A percentile compares a stretch with the other conserved stretches of the same genome.
Evolutionary conservation across 495 filamentous ascomycete species (phyloP).

Genomic region (Xylaria intraflava): DNA sequence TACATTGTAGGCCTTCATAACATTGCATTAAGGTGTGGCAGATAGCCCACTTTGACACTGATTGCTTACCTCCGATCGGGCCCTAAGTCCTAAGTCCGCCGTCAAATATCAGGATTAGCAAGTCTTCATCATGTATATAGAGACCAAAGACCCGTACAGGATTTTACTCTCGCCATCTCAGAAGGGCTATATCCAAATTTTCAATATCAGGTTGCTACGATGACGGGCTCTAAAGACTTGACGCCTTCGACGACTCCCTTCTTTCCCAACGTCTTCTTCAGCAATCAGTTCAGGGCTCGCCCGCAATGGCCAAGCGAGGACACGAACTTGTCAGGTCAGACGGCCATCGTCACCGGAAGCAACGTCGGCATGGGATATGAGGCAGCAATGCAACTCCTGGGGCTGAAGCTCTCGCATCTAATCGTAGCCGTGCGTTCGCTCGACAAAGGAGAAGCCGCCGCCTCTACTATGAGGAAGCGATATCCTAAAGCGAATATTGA

Average conservation of each 20-base stretch:
- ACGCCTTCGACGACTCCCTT: constrained; percentile 5
- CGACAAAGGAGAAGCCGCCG: constrained; percentile 40
- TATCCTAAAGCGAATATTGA: constrained; percentile 37
- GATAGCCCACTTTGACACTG: no score
- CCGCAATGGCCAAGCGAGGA: constrained; percentile 17
- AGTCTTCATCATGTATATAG: no score
- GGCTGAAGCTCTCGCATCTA: constrained; percentile 38
- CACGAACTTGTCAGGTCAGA: constrained; percentile 31
- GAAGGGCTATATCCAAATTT: no score
- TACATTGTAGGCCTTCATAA: no score
- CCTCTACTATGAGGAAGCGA: constrained; percentile 26
- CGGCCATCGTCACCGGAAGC: constrained; percentile 46
- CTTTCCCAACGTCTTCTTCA: constrained; percentile 15
- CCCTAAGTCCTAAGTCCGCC: no score
- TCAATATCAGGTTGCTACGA: not conserved
- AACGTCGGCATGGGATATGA: constrained; percentile 49
- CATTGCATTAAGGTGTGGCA: no score
- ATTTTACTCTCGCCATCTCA: no score
- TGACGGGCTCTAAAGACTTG: constrained; percentile 10
- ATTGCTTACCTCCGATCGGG: no score
- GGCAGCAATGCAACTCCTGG: constrained; percentile 41
- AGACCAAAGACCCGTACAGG: no score
- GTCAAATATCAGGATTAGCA: no score
- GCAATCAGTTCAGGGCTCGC: constrained; percentile 29
- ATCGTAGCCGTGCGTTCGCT: constrained; percentile 51